Evolutionary conservation across 106 monocot genomes (phyloP), one percentile per base, ranked within the genome.

Genomic region (Dendrobium huoshanense): DNA sequence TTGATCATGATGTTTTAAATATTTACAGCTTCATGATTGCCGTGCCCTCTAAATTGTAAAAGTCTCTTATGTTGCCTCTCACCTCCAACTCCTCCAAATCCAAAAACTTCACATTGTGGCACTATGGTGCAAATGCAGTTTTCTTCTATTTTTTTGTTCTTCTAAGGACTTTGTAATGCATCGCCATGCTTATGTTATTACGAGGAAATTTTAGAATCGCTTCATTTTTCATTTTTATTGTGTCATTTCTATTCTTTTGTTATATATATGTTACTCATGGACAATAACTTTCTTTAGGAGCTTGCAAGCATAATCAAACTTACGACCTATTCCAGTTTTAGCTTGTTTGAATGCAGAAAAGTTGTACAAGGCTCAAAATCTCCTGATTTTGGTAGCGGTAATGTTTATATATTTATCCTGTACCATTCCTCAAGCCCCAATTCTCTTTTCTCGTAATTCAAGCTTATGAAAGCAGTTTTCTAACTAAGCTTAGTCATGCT

Each of bases 301-400:
- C 89, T 99, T 83, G 99, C 99, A 67, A 89, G 87, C 55, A 91
- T 99, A 58, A 99, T 99, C 80, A 99, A 95, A 81, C 93, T 99
- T 70, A 89, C 91, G 75, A 90, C 87, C 15, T 95, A 95, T 77
- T 90, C 99, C 15, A 93, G 95, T 87, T 99, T 99, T 84, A 93
- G 93, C 89, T 86, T 99, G 77, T 99, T 99, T 91, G 99, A 99
- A 82, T 99, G 91, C 78, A 83, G 99, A 49, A 99, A 99, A 79
- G 87, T 93, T 85, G 91, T 93, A n/a, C 93, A 75, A 86, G 89
- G 91, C 59, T 91, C 95, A 49, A 99, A 93, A 84, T 88, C 93
- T 83, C 73, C 89, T 79, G 99, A 99, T 72, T 73, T 81, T 87
- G 86, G 88, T 67, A 93, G 80, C 82, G 99, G 99, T 99, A 96